Base-by-base conservation (phyloP, 2,329 filamentous ascomycete species). In the Helotiales sp. region DNA sequence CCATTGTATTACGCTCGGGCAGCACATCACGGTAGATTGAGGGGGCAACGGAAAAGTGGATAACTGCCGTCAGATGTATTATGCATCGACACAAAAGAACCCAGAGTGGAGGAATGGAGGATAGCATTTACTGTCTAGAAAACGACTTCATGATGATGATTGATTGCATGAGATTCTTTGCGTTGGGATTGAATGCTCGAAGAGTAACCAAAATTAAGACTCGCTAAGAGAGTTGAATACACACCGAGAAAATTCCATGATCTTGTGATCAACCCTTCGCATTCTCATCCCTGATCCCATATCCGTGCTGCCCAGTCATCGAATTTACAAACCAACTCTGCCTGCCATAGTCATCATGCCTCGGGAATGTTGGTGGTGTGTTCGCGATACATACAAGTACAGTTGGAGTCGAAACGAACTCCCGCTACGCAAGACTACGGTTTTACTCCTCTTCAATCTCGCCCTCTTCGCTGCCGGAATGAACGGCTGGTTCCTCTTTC, bases 381-480 rank as follows among this genome's bases (percentile, higher is more conserved):
- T 40, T 45, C 62, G 57, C 72, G 66, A 76, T 79, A 80, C 78
- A 75, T 80, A 80, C 79, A 71, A n/a, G 43, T 28, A 50, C 47
- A 69, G 72, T 40, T 68, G 60, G 63, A 62, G 54, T 57, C 61
- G 40, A 59, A 22, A 40, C 37, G 22, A 3, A 61, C 20, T 66
- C 37, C 62, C 28, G 63, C 10, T 37, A 28, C 34, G 26, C 32
- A 55, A 30, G n/a, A 43, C 49, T 24, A 13, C 30, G 55, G 55
- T 26, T 43, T 71, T 82, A 88, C 73, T 89, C 87, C 83, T 98
- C 94, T 80, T 97, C 96, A 74, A 99, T 98, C 82, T 99, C 96
- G 61, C 96, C 96, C 80, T 99, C 96, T 81, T 99, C 96, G 76
- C 94, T 97, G 62, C 96, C 96, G 67, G 92, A 95, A 75, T 77